A percentile compares a stretch with the other conserved stretches of the same genome.
phyloP scores from a whole-genome alignment of 208 protist genomes.

The Trypanosoma theileri region DNA sequence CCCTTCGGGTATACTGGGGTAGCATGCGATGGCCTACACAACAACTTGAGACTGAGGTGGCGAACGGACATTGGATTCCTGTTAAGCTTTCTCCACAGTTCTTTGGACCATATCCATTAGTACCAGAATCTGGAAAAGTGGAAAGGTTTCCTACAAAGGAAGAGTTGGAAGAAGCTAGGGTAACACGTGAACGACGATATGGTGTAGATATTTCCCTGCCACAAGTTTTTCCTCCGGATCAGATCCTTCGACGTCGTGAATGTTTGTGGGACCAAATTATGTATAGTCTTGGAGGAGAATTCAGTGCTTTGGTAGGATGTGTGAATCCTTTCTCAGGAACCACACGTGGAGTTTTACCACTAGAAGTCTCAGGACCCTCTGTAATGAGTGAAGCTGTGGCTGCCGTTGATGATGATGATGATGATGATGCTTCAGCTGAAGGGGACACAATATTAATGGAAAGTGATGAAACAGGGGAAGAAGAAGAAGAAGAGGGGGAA shows the following conservation, averaged over 20 bases:
- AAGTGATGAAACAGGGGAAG: not conserved
- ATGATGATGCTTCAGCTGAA: not conserved
- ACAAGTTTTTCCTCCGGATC: conserved; percentile 79
- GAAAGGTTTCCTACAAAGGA: conserved; percentile 68
- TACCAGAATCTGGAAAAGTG: conserved; percentile 23
- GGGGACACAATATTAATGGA: not conserved
- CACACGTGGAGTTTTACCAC: conserved; percentile 36
- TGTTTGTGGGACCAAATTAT: conserved; percentile 87
- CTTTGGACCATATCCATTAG: conserved; percentile 62
- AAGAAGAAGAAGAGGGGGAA: not conserved
- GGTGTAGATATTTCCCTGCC: conserved; percentile 62
- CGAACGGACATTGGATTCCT: conserved; percentile 84
- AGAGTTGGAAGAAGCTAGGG: conserved; percentile 44
- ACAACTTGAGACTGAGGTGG: conserved; percentile 75
- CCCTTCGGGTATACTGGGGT: conserved; percentile 84
- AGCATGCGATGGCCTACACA: conserved; percentile 78
- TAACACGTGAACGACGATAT: conserved; percentile 51
- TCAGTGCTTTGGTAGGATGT: conserved; percentile 65
- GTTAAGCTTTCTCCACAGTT: conserved; percentile 79
- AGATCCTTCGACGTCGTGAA: conserved; percentile 71
- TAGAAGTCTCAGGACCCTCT: conserved; percentile 20
- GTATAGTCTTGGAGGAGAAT: conserved; percentile 79
- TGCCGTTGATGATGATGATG: conserved; percentile 10
- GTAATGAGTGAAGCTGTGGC: conserved; percentile 15
- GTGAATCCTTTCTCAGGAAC: conserved; percentile 73